Base-by-base conservation (phyloP, 768 basidiomycete genomes). In the Panaeolus papilionaceus region DNA sequence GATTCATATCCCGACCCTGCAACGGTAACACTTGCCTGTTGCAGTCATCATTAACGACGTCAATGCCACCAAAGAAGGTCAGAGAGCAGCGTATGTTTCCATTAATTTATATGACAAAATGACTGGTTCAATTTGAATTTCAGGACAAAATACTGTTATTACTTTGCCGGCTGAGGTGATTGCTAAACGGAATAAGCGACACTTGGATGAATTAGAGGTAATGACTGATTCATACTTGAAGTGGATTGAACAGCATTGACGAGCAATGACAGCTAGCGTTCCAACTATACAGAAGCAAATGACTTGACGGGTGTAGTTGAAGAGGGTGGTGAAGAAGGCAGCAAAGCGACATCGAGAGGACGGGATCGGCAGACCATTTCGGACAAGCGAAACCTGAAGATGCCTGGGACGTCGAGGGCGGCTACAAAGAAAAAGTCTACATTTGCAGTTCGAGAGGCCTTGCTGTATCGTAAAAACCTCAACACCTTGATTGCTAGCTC, bases 181-280 rank as follows among this genome's bases (percentile, higher is more conserved):
- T 66, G 87, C 90, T 10, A 93, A 91, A 75, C 88, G 94, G 67
- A 91, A 88, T 9, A 90, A 86, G 76, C 81, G 88, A 47, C 93
- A 92, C 77, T 85, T 96, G 8, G 92, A 92, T 69, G 94, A 96
- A 76, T 89, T 96, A 62, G 94, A 96, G 85, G 93, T 91, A 71
- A 67, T 40, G 51, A 42, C 5, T 16, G 18, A 16, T 14, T 18
- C 14, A 37, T 38, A 45, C 67, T 62, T 65, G 65, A 42, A 23
- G 28, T 58, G 62, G 62, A 64, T 40, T 62, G 39, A 38, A 38
- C 26, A 65, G n/a, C 23, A 64, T 63, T 67, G 64, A 71, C 69
- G 26, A 39, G 67, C 54, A 51, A 54, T 63, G 51, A 47, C 63
- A 70, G 39, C 69, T 69, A 94, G 93, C 85, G 89, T 65, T 92